These are phyloP conservation scores for Amaranthus hypochondriacus DNA, from an alignment of 148 eudicot species.

Conservation along the genomic window DNA sequence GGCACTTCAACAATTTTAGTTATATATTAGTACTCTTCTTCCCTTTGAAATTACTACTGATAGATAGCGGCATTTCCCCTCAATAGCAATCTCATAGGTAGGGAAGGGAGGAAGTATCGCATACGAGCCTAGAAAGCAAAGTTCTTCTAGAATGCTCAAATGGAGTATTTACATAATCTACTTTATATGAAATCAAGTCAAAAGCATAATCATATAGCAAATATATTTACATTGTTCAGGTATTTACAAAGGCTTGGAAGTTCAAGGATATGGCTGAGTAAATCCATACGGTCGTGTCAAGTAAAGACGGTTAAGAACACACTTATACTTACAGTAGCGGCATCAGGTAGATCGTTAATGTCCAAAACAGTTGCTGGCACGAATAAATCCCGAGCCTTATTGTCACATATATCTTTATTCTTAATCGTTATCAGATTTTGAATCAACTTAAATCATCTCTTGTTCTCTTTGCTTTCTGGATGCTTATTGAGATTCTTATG, in stretches of 20 bases:
- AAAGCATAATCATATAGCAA: slow-evolving; percentile 4
- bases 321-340: neutral
- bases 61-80: too few relatives aligned
- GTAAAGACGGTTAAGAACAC: neutral
- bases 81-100: too few relatives aligned
- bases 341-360: neutral
- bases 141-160: slow-evolving; percentile 3
- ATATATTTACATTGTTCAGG: slow-evolving; percentile 21
- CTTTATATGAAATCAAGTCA: neutral
- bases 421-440: neutral
- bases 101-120: neutral
- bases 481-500: neutral
- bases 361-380: neutral
- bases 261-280: neutral
- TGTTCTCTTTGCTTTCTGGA: neutral
- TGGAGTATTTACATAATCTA: neutral
- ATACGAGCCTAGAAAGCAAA: neutral
- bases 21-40: too few relatives aligned
- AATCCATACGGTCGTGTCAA: neutral
- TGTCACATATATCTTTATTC: neutral
- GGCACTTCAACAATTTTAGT: too few relatives aligned
- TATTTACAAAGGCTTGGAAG: slow-evolving; percentile 15
- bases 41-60: too few relatives aligned
- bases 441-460: neutral
- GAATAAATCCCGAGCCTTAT: too few relatives aligned